These are phyloP conservation scores for Crucibulum laeve DNA, from an alignment of 768 basidiomycete genomes.

Conservation along the genomic window DNA sequence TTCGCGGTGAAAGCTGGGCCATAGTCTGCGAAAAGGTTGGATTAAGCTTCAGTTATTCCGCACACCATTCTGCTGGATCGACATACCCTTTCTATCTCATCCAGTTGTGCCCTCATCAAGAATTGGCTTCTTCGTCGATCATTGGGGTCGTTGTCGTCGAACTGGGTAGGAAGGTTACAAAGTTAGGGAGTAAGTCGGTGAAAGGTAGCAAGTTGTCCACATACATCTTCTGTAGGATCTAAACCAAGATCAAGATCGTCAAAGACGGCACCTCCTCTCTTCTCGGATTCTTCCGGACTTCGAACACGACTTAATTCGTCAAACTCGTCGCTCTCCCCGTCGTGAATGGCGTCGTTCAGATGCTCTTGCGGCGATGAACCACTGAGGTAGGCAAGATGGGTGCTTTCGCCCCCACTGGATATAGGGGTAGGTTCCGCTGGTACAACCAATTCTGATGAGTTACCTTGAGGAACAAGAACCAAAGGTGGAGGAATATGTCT, in stretches of 20 bases:
- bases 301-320: slow-evolving; percentile 26
- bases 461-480: slow-evolving; percentile 38
- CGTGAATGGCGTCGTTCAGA: slow-evolving; percentile 4
- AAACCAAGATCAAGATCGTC: slow-evolving; percentile 50
- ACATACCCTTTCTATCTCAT: slow-evolving; percentile 70
- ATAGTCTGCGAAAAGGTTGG: slow-evolving; percentile 39
- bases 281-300: slow-evolving; percentile 35
- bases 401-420: slow-evolving; percentile 29
- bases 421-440: slow-evolving; percentile 31
- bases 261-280: slow-evolving; percentile 45
- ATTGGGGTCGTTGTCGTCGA: slow-evolving; percentile 66
- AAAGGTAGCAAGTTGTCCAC: slow-evolving; percentile 13
- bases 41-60: not conserved
- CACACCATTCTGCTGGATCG: not conserved
- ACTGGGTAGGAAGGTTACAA: slow-evolving; percentile 33
- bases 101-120: slow-evolving; percentile 68
- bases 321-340: slow-evolving; percentile 30
- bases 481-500: slow-evolving; percentile 58
- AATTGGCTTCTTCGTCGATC: slow-evolving; percentile 74
- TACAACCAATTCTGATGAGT: slow-evolving; percentile 22
- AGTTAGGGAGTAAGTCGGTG: not conserved
- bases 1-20: slow-evolving; percentile 63
- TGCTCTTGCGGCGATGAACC: slow-evolving; percentile 17
- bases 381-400: slow-evolving; percentile 43
- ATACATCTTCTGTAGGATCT: slow-evolving; percentile 40